A percentile compares a stretch with the other conserved stretches of the same genome.
Evolutionary conservation across 176 grass and related monocot species (phyloP).

Genomic region (Olyra latifolia): DNA sequence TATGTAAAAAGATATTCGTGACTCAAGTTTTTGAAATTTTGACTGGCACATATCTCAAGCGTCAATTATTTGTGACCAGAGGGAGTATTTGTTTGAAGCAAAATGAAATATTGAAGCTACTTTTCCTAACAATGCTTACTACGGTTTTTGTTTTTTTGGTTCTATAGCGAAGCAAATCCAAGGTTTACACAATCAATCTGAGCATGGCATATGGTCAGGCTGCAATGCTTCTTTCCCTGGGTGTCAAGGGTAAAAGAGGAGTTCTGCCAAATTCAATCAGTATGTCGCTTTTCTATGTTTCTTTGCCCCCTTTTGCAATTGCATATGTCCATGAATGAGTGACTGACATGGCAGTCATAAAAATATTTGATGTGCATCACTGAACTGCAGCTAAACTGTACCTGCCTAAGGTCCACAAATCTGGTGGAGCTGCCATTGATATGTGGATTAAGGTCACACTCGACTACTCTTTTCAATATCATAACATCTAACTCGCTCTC

Average conservation of each 20-base stretch:
- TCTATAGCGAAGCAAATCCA: constrained; percentile 67
- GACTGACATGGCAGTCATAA: background rate
- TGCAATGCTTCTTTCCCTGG: constrained; percentile 84
- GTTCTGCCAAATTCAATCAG: constrained; percentile 77
- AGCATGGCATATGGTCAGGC: constrained; percentile 91
- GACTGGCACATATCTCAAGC: too few species aligned
- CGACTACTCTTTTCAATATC: background rate
- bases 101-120: background rate
- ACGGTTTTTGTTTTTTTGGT: constrained; percentile 27
- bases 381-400: constrained; percentile 66
- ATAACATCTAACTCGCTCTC: background rate
- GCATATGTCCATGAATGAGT: background rate
- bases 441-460: constrained; percentile 75
- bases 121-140: background rate
- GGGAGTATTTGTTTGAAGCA: background rate
- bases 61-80: too few species aligned
- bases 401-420: constrained; percentile 70
- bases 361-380: background rate
- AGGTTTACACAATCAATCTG: constrained; percentile 87
- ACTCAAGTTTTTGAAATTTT: too few species aligned
- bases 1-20: too few species aligned
- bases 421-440: constrained; percentile 75
- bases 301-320: background rate
- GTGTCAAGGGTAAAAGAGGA: constrained; percentile 70
- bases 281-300: constrained; percentile 36